phyloP scores from a whole-genome alignment of 1,284 basidiomycete species.

The Sporisorium reilianum region DNA sequence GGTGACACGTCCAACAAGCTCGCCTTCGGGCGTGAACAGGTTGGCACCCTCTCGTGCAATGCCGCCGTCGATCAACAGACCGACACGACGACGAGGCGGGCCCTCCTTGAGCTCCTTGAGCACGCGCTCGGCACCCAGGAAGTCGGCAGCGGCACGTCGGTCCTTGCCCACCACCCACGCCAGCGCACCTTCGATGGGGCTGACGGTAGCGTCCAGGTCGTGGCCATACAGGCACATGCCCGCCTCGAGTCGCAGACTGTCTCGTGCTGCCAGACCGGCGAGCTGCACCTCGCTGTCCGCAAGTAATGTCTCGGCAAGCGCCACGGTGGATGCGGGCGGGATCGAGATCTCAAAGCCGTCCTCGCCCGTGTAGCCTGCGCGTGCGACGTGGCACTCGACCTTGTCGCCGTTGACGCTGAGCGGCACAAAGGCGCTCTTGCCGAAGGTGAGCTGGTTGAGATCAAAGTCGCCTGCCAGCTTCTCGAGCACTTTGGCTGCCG shows the following conservation, averaged over 20 bases:
- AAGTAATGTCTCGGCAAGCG: constrained; percentile 79
- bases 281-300: constrained; percentile 78
- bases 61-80: constrained; percentile 81
- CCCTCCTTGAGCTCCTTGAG: constrained; percentile 81
- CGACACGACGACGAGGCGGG: constrained; percentile 83
- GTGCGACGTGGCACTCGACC: constrained; percentile 81
- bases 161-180: constrained; percentile 95
- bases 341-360: constrained; percentile 98
- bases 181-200: constrained; percentile 86
- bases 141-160: constrained; percentile 76
- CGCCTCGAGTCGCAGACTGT: constrained; percentile 92
- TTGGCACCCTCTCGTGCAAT: constrained; percentile 89
- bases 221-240: constrained; percentile 98
- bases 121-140: constrained; percentile 87
- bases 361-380: constrained; percentile 98
- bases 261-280: constrained; percentile 90
- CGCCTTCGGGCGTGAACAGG: constrained; percentile 77
- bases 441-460: constrained; percentile 71
- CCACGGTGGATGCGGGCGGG: constrained; percentile 80
- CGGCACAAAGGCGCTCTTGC: constrained; percentile 60
- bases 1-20: constrained; percentile 76
- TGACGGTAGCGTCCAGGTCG: constrained; percentile 87
- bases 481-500: constrained; percentile 83
- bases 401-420: constrained; percentile 72
- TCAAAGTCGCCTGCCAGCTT: constrained; percentile 73